A percentile compares a stretch with the other conserved stretches of the same genome.
phyloP scores from a whole-genome alignment of 2,329 filamentous ascomycete genomes.

The Fusarium sp. region DNA sequence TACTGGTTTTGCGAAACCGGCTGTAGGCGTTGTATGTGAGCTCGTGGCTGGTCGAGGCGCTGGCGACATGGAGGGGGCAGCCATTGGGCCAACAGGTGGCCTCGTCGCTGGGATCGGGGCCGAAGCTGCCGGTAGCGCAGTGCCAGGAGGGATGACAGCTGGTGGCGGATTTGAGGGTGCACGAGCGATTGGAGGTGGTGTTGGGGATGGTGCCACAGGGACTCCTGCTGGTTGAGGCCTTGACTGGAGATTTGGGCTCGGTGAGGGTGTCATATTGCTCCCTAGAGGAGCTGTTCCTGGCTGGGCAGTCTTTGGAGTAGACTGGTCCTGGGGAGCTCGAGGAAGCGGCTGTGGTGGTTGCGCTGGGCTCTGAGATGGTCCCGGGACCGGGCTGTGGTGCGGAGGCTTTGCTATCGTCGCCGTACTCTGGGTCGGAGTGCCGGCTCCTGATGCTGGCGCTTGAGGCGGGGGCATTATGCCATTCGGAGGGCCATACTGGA shows the following conservation, averaged over 20 bases:
- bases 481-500: constrained; percentile 71
- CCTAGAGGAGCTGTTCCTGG: constrained; percentile 25
- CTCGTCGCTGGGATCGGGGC: constrained; percentile 43
- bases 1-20: constrained; percentile 30
- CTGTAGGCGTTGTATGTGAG: constrained; percentile 29
- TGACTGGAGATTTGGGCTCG: constrained; percentile 34
- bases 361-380: constrained; percentile 29
- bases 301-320: constrained; percentile 22
- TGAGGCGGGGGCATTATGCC: constrained; percentile 65
- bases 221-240: constrained; percentile 26
- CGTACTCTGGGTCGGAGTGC: constrained; percentile 34
- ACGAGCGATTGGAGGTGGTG: constrained; percentile 36
- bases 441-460: constrained; percentile 46
- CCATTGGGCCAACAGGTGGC: constrained; percentile 37
- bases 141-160: constrained; percentile 9
- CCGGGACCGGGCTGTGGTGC: constrained; percentile 35
- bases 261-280: constrained; percentile 25
- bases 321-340: constrained; percentile 23
- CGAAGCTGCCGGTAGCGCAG: constrained; percentile 33
- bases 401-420: constrained; percentile 28
- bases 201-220: constrained; percentile 33
- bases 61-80: constrained; percentile 41
- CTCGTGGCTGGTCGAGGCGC: constrained; percentile 31
- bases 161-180: constrained; percentile 34
- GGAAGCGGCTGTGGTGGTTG: constrained; percentile 31